These are phyloP conservation scores for Tolypocladium amazonense DNA, from an alignment of 2,329 filamentous ascomycete species.

Conservation along the genomic window DNA sequence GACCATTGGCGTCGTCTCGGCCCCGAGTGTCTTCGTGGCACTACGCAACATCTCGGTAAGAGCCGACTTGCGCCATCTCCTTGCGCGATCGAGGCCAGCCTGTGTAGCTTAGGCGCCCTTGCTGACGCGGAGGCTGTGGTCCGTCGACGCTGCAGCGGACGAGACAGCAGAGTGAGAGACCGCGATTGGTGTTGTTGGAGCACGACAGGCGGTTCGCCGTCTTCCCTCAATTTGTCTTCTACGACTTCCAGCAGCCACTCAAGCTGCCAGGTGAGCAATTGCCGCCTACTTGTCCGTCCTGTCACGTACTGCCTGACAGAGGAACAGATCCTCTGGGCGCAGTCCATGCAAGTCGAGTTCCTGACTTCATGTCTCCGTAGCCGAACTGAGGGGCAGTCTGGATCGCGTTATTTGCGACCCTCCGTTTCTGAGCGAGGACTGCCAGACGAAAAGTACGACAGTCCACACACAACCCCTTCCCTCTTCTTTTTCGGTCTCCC, in stretches of 20 bases:
- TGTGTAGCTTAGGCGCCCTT: background rate
- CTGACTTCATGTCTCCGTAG: slow-evolving; percentile 13
- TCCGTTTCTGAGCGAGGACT: slow-evolving; percentile 70
- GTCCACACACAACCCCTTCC: too few relatives aligned
- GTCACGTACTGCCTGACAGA: background rate
- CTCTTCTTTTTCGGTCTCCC: background rate
- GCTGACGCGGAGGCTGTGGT: background rate
- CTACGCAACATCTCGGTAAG: slow-evolving; percentile 59
- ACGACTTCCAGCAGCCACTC: slow-evolving; percentile 62
- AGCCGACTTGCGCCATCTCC: background rate
- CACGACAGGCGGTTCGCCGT: slow-evolving; percentile 64
- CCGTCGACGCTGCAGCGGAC: slow-evolving; percentile 5
- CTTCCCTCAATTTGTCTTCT: slow-evolving; percentile 63
- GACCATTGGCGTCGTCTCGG: slow-evolving; percentile 58
- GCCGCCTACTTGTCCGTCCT: background rate
- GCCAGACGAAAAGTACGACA: slow-evolving; percentile 59
- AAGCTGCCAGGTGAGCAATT: slow-evolving; percentile 44
- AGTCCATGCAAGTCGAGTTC: background rate
- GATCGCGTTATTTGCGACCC: slow-evolving; percentile 68
- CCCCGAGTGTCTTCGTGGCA: slow-evolving; percentile 68
- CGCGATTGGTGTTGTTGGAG: slow-evolving; percentile 58
- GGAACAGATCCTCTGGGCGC: background rate
- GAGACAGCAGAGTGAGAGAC: slow-evolving; percentile 20
- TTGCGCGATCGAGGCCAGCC: background rate
- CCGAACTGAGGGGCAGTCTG: slow-evolving; percentile 48